Base-by-base conservation (phyloP, 176 grass and related monocot species). In the Metroxylon sagu region DNA sequence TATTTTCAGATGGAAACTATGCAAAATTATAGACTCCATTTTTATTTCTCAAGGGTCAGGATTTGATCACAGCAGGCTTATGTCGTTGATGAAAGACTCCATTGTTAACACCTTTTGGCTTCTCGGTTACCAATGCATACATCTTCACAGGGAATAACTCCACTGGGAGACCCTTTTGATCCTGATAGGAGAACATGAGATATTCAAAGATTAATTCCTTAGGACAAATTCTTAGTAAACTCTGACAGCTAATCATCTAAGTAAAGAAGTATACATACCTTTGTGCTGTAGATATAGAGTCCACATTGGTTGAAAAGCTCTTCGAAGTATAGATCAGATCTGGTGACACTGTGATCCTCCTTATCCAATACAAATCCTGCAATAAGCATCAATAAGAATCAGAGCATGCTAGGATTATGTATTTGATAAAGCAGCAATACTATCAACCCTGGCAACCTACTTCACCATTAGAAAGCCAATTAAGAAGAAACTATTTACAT, bases 331-430 rank as follows among this genome's bases (percentile, higher is more conserved):
- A 57, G 14, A 66, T 98, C 93, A 4, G 93, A 98, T 74, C 93
- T 91, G 35, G 93, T 98, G 68, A 98, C 61, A 52, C 93, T 98
- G 60, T 92, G 86, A 79, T 98, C 88, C 54, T 65, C 93, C 76
- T 89, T 98, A 76, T 98, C 93, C 75, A 98, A 64, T 43, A 98
- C 87, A 85, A 92, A 98, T 59, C 93, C 93, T 98, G 82, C 50
- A 21, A 71, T 8, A 14, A 71, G 65, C 48, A 53, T 66, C 52
- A 77, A 53, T 25, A 3, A 67, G 60, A 18, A 56, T 23, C 23
- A 12, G 23, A 18, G 48, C 21, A 25, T 25, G 4, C 39, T 23
- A n/a, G 49, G 48, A n/a, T 52, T 66, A 66, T 2, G 31, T 19
- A 66, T 43, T 43, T 43, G 35, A 43, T 2, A 43, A 43, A 43